Evolutionary conservation across 257 asterid species (phyloP).

Genomic region (Nicotiana sylvestris): DNA sequence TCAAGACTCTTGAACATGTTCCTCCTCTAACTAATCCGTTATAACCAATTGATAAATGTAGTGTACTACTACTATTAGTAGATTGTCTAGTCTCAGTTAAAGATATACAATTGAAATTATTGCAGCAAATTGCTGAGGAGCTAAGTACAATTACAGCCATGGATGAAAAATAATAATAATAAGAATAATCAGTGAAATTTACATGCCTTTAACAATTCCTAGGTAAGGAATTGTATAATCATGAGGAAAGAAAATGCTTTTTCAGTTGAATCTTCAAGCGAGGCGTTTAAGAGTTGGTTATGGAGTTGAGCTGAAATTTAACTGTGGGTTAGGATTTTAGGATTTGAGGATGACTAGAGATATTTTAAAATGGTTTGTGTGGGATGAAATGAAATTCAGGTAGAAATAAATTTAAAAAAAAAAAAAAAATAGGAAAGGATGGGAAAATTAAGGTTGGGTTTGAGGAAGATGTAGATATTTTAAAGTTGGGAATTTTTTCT

Average conservation of each 20-base stretch:
- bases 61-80: conserved; percentile 8
- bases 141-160: conserved; percentile 52
- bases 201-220: background rate
- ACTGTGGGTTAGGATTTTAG: background rate
- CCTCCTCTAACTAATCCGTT: conserved; percentile 26
- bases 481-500: background rate
- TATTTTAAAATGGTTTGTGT: background rate
- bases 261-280: background rate
- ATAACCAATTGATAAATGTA: conserved; percentile 14
- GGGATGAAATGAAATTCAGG: background rate
- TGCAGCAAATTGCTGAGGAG: conserved; percentile 45
- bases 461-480: background rate
- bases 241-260: background rate
- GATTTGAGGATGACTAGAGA: background rate
- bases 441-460: background rate
- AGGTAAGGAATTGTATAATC: background rate
- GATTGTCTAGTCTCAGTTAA: conserved; percentile 21
- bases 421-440: background rate
- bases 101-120: conserved; percentile 32
- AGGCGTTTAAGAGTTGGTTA: background rate
- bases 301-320: background rate
- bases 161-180: conserved; percentile 11
- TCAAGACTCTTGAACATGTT: conserved; percentile 31
- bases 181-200: background rate
- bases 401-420: background rate